Percentiles rank a stretch among this genome's conserved stretches.
phyloP scores from a whole-genome alignment of 2,329 filamentous ascomycete genomes.

The Trichothecium roseum region DNA sequence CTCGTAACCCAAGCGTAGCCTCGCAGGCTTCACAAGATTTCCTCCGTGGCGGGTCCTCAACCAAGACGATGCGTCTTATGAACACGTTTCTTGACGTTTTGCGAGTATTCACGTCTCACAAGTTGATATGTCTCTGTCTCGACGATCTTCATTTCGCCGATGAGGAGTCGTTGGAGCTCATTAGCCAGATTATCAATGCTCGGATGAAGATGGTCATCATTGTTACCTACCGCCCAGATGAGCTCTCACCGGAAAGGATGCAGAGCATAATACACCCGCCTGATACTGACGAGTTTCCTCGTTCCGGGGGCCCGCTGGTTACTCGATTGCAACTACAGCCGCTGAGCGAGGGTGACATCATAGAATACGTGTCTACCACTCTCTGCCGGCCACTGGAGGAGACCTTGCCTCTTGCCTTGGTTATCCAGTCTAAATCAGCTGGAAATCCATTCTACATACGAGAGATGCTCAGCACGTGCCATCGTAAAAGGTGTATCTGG shows the following conservation, averaged over 20 bases:
- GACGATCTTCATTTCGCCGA: slow-evolving; percentile 91
- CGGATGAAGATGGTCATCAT: slow-evolving; percentile 76
- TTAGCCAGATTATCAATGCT: slow-evolving; percentile 67
- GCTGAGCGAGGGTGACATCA: slow-evolving; percentile 68
- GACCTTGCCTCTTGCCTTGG: slow-evolving; percentile 66
- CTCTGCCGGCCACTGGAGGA: slow-evolving; percentile 65
- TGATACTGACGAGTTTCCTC: slow-evolving; percentile 39
- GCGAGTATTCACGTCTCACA: slow-evolving; percentile 69
- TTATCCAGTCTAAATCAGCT: slow-evolving; percentile 79
- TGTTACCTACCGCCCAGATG: slow-evolving; percentile 63
- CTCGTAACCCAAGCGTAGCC: slow-evolving; percentile 26
- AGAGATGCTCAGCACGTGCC: slow-evolving; percentile 80
- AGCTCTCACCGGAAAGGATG: slow-evolving; percentile 46
- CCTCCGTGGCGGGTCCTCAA: slow-evolving; percentile 44
- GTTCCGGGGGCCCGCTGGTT: slow-evolving; percentile 40
- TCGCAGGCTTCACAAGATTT: slow-evolving; percentile 49
- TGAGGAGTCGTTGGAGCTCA: slow-evolving; percentile 73
- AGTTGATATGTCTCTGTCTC: slow-evolving; percentile 78
- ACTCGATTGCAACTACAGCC: slow-evolving; percentile 65
- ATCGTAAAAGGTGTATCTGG: slow-evolving; percentile 79
- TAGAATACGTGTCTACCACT: slow-evolving; percentile 72
- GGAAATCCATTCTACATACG: slow-evolving; percentile 88
- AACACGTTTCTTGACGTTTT: slow-evolving; percentile 83
- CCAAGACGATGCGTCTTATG: slow-evolving; percentile 64
- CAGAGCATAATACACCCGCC: slow-evolving; percentile 42